These are phyloP conservation scores for Pseudopithomyces chartarum DNA, from an alignment of 2,329 filamentous ascomycete genomes.

Conservation along the genomic window DNA sequence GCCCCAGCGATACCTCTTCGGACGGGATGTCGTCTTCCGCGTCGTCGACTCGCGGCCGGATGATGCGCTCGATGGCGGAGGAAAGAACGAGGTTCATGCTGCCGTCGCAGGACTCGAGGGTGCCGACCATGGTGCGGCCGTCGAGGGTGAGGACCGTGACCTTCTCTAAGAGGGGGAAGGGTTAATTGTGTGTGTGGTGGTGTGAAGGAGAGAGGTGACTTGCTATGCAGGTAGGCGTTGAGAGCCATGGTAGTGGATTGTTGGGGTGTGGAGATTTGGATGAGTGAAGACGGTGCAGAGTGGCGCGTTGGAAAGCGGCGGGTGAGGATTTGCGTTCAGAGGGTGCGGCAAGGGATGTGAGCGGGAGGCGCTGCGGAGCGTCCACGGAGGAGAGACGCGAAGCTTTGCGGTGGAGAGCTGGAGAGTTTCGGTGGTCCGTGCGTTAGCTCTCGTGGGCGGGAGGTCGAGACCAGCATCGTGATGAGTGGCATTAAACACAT, in stretches of 20 bases:
- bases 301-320: not conserved
- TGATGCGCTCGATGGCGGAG: constrained; percentile 85
- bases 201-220: constrained; percentile 5
- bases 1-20: constrained; percentile 78
- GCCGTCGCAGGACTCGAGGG: constrained; percentile 83
- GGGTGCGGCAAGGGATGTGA: not conserved
- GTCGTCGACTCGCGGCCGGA: constrained; percentile 80
- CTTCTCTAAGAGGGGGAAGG: constrained; percentile 70
- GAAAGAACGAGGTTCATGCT: constrained; percentile 90
- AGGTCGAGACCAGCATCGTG: no score
- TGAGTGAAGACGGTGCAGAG: no score
- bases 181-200: constrained; percentile 20
- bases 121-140: constrained; percentile 78
- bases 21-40: constrained; percentile 87
- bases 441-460: not conserved
- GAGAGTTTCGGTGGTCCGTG: constrained; percentile 1
- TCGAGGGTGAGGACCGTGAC: constrained; percentile 91
- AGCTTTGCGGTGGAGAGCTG: constrained; percentile 2
- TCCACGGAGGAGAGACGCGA: not conserved
- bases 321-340: not conserved
- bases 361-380: constrained; percentile 6
- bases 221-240: constrained; percentile 52
- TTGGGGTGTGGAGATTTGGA: not conserved
- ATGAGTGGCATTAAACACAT: no score
- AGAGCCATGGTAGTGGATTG: constrained; percentile 44